Percentiles rank a stretch among this genome's conserved stretches.
Conservation (phyloP, 495 filamentous ascomycete species). For the Penicillium ucsense region DNA sequence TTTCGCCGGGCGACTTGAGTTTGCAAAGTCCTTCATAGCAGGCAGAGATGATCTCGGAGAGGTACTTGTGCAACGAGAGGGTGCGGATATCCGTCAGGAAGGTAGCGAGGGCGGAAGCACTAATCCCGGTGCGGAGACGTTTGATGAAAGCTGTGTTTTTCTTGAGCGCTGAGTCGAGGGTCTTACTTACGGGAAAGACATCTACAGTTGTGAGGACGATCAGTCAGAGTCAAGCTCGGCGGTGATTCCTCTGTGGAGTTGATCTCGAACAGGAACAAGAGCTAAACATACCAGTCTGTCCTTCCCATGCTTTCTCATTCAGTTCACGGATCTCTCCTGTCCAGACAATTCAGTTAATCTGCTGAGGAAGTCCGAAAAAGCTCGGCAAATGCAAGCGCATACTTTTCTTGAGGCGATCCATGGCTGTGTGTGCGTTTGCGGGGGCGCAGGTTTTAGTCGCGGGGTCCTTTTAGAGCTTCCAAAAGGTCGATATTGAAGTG, state of each 20-base stretch:
- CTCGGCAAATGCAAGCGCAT: slow-evolving; percentile 11
- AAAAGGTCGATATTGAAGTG: slow-evolving; percentile 31
- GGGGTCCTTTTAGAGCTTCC: slow-evolving; percentile 31
- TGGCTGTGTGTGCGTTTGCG: slow-evolving; percentile 23
- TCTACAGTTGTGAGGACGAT: slow-evolving; percentile 37
- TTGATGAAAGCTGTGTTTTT: slow-evolving; percentile 99
- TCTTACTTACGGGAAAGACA: slow-evolving; percentile 65
- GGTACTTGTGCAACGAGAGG: slow-evolving; percentile 90
- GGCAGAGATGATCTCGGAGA: slow-evolving; percentile 96
- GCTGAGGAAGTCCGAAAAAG: not conserved
- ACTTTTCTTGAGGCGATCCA: slow-evolving; percentile 87
- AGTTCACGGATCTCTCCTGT: slow-evolving; percentile 81
- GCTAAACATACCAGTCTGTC: slow-evolving; percentile 58
- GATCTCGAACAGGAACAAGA: not conserved
- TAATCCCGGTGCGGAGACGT: slow-evolving; percentile 83
- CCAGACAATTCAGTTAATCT: slow-evolving; percentile 10
- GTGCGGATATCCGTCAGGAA: slow-evolving; percentile 89
- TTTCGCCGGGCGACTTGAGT: slow-evolving; percentile 81
- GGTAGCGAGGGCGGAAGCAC: slow-evolving; percentile 61
- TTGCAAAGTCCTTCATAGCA: slow-evolving; percentile 92
- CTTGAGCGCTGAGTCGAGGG: slow-evolving; percentile 92
- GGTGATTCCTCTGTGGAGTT: not conserved
- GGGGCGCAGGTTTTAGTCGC: slow-evolving; percentile 11
- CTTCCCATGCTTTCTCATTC: slow-evolving; percentile 80
- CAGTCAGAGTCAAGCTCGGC: slow-evolving; percentile 1